Conservation (phyloP, 192 early-diverging fungal species). For the Piromyces finnis region DNA sequence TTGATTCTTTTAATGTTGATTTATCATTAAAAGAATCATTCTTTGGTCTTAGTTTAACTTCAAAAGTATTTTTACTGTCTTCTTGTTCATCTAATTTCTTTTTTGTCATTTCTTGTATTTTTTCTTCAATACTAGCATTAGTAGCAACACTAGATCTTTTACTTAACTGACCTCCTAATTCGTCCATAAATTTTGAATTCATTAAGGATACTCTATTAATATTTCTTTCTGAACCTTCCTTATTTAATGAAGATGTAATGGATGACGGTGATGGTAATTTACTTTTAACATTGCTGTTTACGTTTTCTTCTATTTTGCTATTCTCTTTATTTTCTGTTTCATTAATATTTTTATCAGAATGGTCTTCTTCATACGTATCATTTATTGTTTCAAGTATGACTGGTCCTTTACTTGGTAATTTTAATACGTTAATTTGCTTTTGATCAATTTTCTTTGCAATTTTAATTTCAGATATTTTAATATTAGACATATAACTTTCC, state of each 20-base stretch:
- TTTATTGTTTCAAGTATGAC: background rate
- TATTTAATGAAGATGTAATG: background rate
- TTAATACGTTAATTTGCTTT: background rate
- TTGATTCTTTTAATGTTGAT: background rate
- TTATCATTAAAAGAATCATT: background rate
- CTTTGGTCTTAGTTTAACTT: background rate
- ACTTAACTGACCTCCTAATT: background rate
- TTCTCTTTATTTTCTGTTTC: no score
- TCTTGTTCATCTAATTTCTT: background rate
- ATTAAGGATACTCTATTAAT: background rate
- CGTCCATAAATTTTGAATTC: background rate
- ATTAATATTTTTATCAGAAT: no score
- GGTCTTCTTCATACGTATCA: no score
- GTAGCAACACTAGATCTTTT: background rate
- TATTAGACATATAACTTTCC: background rate
- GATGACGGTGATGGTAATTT: no score
- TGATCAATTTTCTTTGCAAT: background rate
- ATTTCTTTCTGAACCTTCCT: background rate
- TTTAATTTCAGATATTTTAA: background rate
- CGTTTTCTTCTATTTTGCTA: no score
- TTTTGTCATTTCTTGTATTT: background rate
- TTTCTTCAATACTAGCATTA: background rate
- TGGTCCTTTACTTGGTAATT: background rate
- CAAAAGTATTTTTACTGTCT: background rate
- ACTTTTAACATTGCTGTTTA: no score